Conservation (phyloP, 2,329 filamentous ascomycete species). For the Hymenoscyphus salicellus region DNA sequence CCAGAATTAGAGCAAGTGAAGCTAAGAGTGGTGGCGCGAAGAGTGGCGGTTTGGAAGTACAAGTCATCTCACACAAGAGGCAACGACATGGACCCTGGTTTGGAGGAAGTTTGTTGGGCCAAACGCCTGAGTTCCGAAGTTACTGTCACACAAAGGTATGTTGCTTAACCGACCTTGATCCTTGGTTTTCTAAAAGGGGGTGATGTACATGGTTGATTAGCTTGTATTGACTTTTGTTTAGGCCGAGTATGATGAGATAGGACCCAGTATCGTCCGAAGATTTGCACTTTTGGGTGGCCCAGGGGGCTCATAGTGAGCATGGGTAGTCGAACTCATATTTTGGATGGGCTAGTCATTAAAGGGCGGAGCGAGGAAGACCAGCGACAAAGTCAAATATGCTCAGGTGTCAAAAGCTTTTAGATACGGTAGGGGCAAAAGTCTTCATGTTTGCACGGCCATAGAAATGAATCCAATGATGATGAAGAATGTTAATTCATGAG, state of each 20-base stretch:
- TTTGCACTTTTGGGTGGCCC: constrained; percentile 93
- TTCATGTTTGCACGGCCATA: constrained; percentile 11
- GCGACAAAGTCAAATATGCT: not conserved
- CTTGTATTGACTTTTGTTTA: constrained; percentile 9
- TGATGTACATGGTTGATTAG: not conserved
- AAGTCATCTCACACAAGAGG: constrained; percentile 95
- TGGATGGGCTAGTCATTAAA: not conserved
- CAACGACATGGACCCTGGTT: constrained; percentile 99
- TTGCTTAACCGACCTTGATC: not conserved
- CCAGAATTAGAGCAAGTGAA: constrained; percentile 88
- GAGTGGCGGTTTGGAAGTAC: constrained; percentile 91
- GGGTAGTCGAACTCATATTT: constrained; percentile 36
- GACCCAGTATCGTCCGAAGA: constrained; percentile 71
- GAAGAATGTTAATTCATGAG: constrained; percentile 1
- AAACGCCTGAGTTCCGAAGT: constrained; percentile 96
- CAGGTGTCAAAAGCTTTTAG: constrained; percentile 6
- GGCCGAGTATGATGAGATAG: constrained; percentile 30
- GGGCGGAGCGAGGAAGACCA: constrained; percentile 1
- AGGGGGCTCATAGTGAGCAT: constrained; percentile 57
- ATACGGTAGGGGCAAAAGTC: constrained; percentile 14
- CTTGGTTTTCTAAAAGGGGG: not conserved
- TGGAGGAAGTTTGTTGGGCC: constrained; percentile 89
- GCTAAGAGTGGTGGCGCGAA: constrained; percentile 81
- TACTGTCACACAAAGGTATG: constrained; percentile 87
- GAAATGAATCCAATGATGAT: constrained; percentile 13